Evolutionary conservation across 768 basidiomycete species (phyloP).

Genomic region (Hericium rajendrae): DNA sequence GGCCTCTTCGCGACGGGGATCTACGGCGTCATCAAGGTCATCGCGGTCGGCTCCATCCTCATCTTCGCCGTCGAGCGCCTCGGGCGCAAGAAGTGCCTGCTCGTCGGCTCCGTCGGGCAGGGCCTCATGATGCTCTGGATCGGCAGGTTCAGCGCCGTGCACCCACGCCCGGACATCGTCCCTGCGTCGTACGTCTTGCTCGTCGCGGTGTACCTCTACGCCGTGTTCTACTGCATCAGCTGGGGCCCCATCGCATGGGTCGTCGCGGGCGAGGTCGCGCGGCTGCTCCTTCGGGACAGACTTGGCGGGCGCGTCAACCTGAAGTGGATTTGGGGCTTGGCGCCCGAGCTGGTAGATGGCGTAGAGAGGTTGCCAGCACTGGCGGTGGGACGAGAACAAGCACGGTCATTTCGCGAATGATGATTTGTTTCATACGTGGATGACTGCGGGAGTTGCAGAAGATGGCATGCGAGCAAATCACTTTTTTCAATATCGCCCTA

Average conservation of each 20-base stretch:
- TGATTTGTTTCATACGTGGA: slow-evolving; percentile 88
- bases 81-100: no score
- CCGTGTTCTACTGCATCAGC: slow-evolving; percentile 37
- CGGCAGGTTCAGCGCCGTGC: no score
- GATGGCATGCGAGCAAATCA: slow-evolving; percentile 78
- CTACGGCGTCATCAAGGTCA: slow-evolving; percentile 30
- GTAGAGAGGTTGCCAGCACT: no score
- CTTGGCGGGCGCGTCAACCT: slow-evolving; percentile 30
- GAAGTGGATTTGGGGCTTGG: slow-evolving; percentile 33
- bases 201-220: no score
- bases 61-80: slow-evolving; percentile 40
- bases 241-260: slow-evolving; percentile 31
- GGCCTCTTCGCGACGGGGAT: slow-evolving; percentile 42
- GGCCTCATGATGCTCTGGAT: no score
- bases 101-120: no score
- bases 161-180: slow-evolving; percentile 21
- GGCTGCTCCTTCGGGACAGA: slow-evolving; percentile 22
- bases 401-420: no score
- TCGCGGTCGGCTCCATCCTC: no score
- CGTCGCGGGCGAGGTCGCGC: slow-evolving; percentile 33
- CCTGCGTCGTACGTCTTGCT: slow-evolving; percentile 36
- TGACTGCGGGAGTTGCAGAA: slow-evolving; percentile 85
- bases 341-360: slow-evolving; percentile 5
- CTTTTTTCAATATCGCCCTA: slow-evolving; percentile 85
- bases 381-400: slow-evolving; percentile 66